Evolutionary conservation across 2,329 filamentous ascomycete genomes (phyloP).

Genomic region (Scolecobasidium constrictum): DNA sequence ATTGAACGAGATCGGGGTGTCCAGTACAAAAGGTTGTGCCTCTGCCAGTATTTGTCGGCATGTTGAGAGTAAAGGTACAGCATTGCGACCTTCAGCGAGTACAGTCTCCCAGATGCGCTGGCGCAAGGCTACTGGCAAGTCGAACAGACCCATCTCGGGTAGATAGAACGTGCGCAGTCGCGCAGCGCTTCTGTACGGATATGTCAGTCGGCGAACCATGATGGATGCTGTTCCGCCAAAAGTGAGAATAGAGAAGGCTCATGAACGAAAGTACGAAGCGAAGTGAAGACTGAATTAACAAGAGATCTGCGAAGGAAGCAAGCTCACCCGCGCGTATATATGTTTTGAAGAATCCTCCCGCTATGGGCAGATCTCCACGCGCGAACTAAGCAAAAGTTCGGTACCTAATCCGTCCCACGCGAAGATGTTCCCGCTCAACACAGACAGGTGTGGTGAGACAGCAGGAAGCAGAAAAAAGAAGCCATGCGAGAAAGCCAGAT

Average conservation of each 20-base stretch:
- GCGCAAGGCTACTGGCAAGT: not conserved
- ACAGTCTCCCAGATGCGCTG: conserved; percentile 2
- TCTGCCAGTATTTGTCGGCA: conserved; percentile 7
- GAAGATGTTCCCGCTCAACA: too few relatives aligned
- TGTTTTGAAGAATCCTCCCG: too few relatives aligned
- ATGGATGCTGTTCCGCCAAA: too few relatives aligned
- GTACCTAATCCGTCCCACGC: too few relatives aligned
- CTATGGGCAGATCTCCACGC: too few relatives aligned
- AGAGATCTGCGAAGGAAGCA: too few relatives aligned
- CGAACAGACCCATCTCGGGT: not conserved
- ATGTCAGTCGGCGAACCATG: not conserved
- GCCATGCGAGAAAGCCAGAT: not conserved
- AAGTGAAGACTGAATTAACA: too few relatives aligned
- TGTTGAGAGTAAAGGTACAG: conserved; percentile 1
- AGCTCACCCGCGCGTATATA: too few relatives aligned
- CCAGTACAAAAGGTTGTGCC: conserved; percentile 4
- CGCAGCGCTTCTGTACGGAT: not conserved
- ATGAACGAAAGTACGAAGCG: not conserved
- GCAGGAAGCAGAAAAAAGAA: not conserved
- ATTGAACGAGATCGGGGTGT: conserved; percentile 1
- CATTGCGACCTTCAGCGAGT: conserved; percentile 1
- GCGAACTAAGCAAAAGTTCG: too few relatives aligned
- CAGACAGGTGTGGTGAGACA: not conserved
- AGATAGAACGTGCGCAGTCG: not conserved
- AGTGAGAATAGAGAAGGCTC: not conserved